phyloP scores from a whole-genome alignment of 2,329 filamentous ascomycete genomes.

The Ilyonectria destructans region DNA sequence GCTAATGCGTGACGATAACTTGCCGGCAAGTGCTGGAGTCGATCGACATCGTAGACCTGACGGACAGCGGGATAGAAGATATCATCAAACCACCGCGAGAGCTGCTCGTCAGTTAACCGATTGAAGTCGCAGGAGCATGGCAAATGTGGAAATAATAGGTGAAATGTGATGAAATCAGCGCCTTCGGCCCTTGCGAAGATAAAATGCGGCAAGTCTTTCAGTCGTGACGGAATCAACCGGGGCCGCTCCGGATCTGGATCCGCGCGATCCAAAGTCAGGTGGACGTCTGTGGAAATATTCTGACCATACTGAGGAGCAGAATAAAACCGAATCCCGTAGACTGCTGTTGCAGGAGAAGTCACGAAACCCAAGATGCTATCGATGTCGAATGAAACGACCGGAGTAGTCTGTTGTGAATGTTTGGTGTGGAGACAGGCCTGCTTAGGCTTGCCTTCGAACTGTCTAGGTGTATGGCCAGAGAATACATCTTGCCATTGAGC shows the following conservation, averaged over 20 bases:
- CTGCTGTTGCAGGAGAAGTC: background rate
- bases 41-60: constrained; percentile 23
- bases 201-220: constrained; percentile 30
- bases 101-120: constrained; percentile 20
- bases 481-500: too few relatives aligned
- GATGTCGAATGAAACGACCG: too few relatives aligned
- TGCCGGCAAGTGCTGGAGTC: constrained; percentile 28
- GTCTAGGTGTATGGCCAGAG: too few relatives aligned
- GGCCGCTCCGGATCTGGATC: constrained; percentile 19
- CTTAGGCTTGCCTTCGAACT: too few relatives aligned
- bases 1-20: constrained; percentile 34
- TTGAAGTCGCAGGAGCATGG: constrained; percentile 16
- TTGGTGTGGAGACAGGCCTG: too few relatives aligned
- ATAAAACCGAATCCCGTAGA: too few relatives aligned
- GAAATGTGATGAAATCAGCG: constrained; percentile 25
- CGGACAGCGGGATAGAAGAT: constrained; percentile 33
- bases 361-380: too few relatives aligned
- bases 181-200: constrained; percentile 16
- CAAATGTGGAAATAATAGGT: constrained; percentile 28
- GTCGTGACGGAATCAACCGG: constrained; percentile 17
- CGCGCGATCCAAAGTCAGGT: constrained; percentile 12
- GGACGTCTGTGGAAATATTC: too few relatives aligned
- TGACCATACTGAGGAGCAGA: too few relatives aligned
- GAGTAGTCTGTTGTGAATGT: too few relatives aligned
- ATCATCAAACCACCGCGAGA: constrained; percentile 25